Percentiles rank a stretch among this genome's conserved stretches.
phyloP scores from a whole-genome alignment of 2,329 filamentous ascomycete species.

The Pyricularia pennisetigena region DNA sequence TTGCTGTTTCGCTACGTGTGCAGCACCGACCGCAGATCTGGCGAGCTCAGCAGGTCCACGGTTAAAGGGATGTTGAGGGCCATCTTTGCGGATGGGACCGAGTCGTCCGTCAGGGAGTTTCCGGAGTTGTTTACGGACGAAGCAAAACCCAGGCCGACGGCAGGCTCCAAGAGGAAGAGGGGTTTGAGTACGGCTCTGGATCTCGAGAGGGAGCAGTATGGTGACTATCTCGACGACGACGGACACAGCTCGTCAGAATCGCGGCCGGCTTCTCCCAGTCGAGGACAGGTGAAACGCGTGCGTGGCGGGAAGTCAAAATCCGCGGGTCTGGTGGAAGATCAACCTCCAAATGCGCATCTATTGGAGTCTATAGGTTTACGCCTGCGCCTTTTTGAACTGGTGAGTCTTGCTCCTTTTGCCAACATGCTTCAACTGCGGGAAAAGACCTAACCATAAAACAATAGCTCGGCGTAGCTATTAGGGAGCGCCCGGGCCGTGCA shows the following conservation, averaged over 20 bases:
- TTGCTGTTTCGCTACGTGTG: constrained; percentile 51
- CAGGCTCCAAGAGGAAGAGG: constrained; percentile 39
- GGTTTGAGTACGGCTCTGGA: constrained; percentile 31
- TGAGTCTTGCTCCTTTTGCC: constrained; percentile 17
- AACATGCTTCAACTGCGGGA: neutral
- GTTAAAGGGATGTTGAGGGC: constrained; percentile 51
- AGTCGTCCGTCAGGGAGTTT: constrained; percentile 43
- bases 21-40: neutral
- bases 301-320: constrained; percentile 17
- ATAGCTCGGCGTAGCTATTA: neutral
- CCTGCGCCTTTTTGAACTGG: constrained; percentile 51
- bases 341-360: constrained; percentile 12
- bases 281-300: neutral
- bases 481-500: neutral
- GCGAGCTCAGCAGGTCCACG: neutral
- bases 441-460: neutral
- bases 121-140: constrained; percentile 61
- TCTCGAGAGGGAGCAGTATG: constrained; percentile 49
- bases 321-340: constrained; percentile 12
- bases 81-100: constrained; percentile 54
- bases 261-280: neutral
- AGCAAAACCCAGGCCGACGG: constrained; percentile 34
- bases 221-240: constrained; percentile 51
- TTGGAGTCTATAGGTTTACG: constrained; percentile 51
- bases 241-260: constrained; percentile 14